Evolutionary conservation across 2,329 filamentous ascomycete genomes (phyloP), one percentile per base, ranked within the genome.

Genomic region (Aspergillus sp.): DNA sequence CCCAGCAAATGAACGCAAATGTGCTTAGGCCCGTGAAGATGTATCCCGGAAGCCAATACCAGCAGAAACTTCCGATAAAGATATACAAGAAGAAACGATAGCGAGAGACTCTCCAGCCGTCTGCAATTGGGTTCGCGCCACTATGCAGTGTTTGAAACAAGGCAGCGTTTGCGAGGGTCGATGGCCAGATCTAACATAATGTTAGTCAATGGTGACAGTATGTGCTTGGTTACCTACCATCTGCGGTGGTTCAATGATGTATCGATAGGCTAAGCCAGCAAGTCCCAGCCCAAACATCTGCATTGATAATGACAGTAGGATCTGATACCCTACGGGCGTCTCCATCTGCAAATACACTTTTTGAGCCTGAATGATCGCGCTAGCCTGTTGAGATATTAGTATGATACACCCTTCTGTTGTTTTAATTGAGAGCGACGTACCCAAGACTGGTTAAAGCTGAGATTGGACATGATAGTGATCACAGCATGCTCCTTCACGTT

Each of bases 401-500:
- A 2, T 24, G n/a, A n/a, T n/a, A 2, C 22, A 14, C 14, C 20
- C 5, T 26, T 36, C 20, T 6, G 6, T 11, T 7, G 4, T n/a
- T 2, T 14, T 18, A 9, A 65, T 9, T 24, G 2, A 22, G 14
- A 36, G 4, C 6, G 16, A 56, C 51, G 26, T 42, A 64, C 61
- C 65, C 65, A 67, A 26, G 65, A 67, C 26, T 63, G 78, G 5
- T 77, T 78, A 62, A 81, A 81, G 12, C 75, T 77, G 16, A 81
- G 74, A 56, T 81, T 82, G 47, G 73, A 75, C 78, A 81, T 81
- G 62, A 81, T 77, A 26, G 77, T 78, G 20, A 80, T 73, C 18
- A 81, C 63, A 1, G 77, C 73, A 53, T 81, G 79, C 50, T 81
- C 79, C 59, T 81, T 81, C 63, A 79, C 74, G 62, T 80, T 81